Evolutionary conservation across 106 monocot species (phyloP).

Genomic region (Gastrodia elata): DNA sequence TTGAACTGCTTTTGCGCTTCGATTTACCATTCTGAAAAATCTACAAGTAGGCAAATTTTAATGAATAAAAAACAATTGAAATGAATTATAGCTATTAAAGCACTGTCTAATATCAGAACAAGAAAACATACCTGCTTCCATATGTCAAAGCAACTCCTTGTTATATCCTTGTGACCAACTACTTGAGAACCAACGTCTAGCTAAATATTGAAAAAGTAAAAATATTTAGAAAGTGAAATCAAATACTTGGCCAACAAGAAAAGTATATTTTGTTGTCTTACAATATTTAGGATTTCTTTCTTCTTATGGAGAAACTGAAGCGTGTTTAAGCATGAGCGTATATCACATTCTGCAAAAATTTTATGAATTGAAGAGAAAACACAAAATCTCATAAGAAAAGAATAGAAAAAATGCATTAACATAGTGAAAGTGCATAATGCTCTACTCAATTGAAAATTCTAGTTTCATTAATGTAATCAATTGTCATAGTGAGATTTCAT

Average conservation of each 20-base stretch:
- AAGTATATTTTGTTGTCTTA: constrained; percentile 27
- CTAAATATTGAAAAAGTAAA: constrained; percentile 28
- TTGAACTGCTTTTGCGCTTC: constrained; percentile 44
- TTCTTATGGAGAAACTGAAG: constrained; percentile 96
- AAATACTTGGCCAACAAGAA: constrained; percentile 8
- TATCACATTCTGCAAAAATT: constrained; percentile 81
- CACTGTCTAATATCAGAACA: background rate
- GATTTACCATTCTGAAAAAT: constrained; percentile 78
- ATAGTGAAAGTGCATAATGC: too few relatives aligned
- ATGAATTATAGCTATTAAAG: background rate
- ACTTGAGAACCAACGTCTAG: constrained; percentile 83
- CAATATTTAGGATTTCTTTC: constrained; percentile 68
- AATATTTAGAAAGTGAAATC: background rate
- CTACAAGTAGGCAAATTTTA: constrained; percentile 29
- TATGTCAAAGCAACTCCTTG: constrained; percentile 76
- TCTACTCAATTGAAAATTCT: too few relatives aligned
- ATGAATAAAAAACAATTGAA: background rate
- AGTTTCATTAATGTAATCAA: too few relatives aligned
- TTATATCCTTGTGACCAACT: constrained; percentile 88
- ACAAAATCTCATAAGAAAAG: background rate
- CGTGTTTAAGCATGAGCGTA: constrained; percentile 94
- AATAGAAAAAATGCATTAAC: too few relatives aligned
- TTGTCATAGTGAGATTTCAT: too few relatives aligned
- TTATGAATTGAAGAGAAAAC: background rate
- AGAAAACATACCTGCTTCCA: constrained; percentile 76